Evolutionary conservation across 1,284 basidiomycete genomes (phyloP).

Genomic region (Ustilago hordei): DNA sequence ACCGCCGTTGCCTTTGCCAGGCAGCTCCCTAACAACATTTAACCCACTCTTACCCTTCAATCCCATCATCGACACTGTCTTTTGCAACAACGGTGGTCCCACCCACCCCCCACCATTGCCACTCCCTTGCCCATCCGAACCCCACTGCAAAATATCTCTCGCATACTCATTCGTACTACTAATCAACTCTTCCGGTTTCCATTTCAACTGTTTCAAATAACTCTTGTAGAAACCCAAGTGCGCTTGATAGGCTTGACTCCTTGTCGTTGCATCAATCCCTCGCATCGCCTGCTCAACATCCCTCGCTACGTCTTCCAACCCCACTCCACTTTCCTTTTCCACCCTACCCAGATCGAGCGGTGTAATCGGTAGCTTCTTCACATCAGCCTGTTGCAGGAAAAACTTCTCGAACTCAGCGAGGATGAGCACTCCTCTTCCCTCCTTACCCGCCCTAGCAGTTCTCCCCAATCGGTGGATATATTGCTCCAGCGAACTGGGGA

Average conservation of each 20-base stretch:
- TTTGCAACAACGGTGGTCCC: constrained; percentile 72
- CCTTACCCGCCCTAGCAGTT: constrained; percentile 73
- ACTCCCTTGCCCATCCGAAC: constrained; percentile 58
- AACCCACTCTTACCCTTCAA: constrained; percentile 74
- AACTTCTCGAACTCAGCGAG: constrained; percentile 74
- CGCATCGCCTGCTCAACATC: constrained; percentile 62
- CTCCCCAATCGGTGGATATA: constrained; percentile 72
- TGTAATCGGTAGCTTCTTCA: constrained; percentile 71
- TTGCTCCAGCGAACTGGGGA: constrained; percentile 54
- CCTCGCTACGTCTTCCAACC: constrained; percentile 2
- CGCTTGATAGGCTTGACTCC: constrained; percentile 73
- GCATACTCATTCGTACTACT: constrained; percentile 72
- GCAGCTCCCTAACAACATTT: constrained; percentile 67
- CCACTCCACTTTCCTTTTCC: constrained; percentile 20
- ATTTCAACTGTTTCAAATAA: constrained; percentile 71
- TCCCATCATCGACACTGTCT: constrained; percentile 76
- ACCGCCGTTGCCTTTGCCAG: constrained; percentile 25
- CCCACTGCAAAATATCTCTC: constrained; percentile 34
- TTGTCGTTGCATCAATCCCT: constrained; percentile 42
- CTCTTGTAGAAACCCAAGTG: constrained; percentile 76
- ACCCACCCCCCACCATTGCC: constrained; percentile 9
- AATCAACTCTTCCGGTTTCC: constrained; percentile 73
- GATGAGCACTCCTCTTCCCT: constrained; percentile 75
- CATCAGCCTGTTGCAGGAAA: constrained; percentile 73
- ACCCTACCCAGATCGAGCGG: constrained; percentile 26